Evolutionary conservation across 192 early-diverging fungal genomes (phyloP), one percentile per base, ranked within the genome.

Genomic region (Dissophora globulifera): DNA sequence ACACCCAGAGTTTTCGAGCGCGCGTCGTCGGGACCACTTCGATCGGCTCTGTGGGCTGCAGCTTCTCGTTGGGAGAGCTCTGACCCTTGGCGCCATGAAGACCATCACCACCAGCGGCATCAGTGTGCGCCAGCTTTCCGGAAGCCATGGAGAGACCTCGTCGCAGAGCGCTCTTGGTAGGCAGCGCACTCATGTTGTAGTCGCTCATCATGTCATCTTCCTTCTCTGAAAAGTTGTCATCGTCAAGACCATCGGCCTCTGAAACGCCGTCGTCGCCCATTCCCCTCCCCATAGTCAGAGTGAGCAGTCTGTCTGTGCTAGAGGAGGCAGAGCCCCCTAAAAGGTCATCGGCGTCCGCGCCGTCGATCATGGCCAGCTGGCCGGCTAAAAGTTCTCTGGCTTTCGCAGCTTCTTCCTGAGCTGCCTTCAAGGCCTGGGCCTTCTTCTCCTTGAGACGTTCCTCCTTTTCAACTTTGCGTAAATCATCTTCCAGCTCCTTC

Each of bases 1-100:
- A 82, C 15, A 93, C 89, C 94, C 91, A 94, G 55, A 79, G 79
- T 23, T 78, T 57, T 47, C 91, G 78, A 4, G 67, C 79, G 11
- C 70, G 60, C 13, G 83, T 83, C 22, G 74, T 67, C 5, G 79
- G 82, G 15, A 86, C 51, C 59, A 83, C 83, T 62, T 88, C 87
- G 5, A 86, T 78, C 27, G 31, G 65, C 29, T 29, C 81, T 20
- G 35, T 43, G 47, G 27, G 50, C 35, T 42, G 81, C 67, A 33
- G 85, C 82, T 67, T 85, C 69, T 59, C 78, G 22, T 65, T 62
- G 66, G 51, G 33, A 15, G 17, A 7, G 22, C 33, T 33, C 38
- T 59, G 50, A 2, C 32, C 33, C 48, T 50, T 64, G 8, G 20
- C 35, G 25, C 32, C 58, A n/a, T 45, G 26, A 41, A 20, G 12